Evolutionary conservation across 2,329 filamentous ascomycete species (phyloP).

Genomic region (Trichoderma simmonsii): DNA sequence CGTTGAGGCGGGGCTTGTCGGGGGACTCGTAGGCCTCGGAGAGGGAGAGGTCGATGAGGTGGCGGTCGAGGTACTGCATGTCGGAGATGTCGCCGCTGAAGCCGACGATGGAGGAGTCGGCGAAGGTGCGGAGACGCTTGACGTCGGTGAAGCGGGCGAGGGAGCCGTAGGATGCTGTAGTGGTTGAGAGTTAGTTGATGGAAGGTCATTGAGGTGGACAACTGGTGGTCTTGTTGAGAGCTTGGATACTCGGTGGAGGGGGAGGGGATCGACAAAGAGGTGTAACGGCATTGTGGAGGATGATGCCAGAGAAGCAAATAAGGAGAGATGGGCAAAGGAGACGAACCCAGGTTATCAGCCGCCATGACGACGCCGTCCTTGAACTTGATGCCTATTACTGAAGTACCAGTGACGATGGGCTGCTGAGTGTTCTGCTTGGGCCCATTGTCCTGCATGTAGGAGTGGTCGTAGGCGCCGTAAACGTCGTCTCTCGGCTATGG

Average conservation of each 20-base stretch:
- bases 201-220: background rate
- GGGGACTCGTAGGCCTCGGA: conserved; percentile 74
- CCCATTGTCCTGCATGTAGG: conserved; percentile 69
- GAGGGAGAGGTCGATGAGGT: conserved; percentile 79
- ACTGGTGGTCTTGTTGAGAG: background rate
- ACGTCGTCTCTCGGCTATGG: conserved; percentile 89
- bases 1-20: conserved; percentile 60
- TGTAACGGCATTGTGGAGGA: background rate
- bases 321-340: background rate
- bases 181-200: background rate
- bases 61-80: conserved; percentile 97
- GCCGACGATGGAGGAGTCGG: conserved; percentile 78
- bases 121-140: conserved; percentile 89
- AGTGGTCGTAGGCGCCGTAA: conserved; percentile 88
- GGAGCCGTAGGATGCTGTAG: conserved; percentile 91
- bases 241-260: background rate
- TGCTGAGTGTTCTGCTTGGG: conserved; percentile 86
- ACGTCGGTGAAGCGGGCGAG: conserved; percentile 95
- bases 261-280: background rate
- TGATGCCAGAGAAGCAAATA: background rate
- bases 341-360: conserved; percentile 87
- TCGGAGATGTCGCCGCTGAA: conserved; percentile 97
- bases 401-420: conserved; percentile 94
- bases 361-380: conserved; percentile 95
- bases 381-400: conserved; percentile 92